Percentiles rank a stretch among this genome's conserved stretches.
These are phyloP conservation scores for Diplogelasinospora grovesii DNA, from an alignment of 495 filamentous ascomycete species.

Conservation along the genomic window DNA sequence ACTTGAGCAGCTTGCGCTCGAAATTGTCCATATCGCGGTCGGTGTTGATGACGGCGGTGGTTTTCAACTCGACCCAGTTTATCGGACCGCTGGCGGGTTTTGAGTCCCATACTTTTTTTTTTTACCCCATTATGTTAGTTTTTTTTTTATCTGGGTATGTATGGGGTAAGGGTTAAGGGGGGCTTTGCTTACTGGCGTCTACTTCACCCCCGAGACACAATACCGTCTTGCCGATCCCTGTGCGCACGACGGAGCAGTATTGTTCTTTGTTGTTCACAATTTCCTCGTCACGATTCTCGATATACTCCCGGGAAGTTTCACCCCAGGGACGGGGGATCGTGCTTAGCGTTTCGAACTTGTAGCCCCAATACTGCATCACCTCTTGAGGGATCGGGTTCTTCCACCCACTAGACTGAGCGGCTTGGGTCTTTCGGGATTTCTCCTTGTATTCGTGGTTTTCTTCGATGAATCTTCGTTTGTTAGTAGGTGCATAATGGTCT, in stretches of 20 bases:
- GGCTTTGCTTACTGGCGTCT: constrained; percentile 60
- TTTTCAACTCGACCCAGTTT: constrained; percentile 95
- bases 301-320: constrained; percentile 59
- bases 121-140: too few relatives aligned
- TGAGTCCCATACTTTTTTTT: constrained; percentile 84
- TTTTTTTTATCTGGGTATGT: neutral
- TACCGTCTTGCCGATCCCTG: constrained; percentile 65
- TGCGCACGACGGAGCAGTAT: constrained; percentile 88
- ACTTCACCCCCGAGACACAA: constrained; percentile 91
- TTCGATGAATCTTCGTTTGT: constrained; percentile 72
- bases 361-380: constrained; percentile 62
- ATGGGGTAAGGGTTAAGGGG: neutral
- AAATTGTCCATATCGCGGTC: constrained; percentile 64
- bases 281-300: constrained; percentile 64
- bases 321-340: constrained; percentile 69
- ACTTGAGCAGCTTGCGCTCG: constrained; percentile 85
- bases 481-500: constrained; percentile 3
- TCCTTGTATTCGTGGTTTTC: constrained; percentile 71
- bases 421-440: constrained; percentile 47
- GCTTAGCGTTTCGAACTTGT: constrained; percentile 90
- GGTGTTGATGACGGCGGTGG: constrained; percentile 59
- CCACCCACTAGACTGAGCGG: constrained; percentile 58
- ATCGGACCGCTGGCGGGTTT: constrained; percentile 63
- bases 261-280: constrained; percentile 82
- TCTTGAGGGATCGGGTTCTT: constrained; percentile 26